Percentiles rank a stretch among this genome's conserved stretches.
phyloP scores from a whole-genome alignment of 495 filamentous ascomycete genomes.

The Penicillium goetzii region DNA sequence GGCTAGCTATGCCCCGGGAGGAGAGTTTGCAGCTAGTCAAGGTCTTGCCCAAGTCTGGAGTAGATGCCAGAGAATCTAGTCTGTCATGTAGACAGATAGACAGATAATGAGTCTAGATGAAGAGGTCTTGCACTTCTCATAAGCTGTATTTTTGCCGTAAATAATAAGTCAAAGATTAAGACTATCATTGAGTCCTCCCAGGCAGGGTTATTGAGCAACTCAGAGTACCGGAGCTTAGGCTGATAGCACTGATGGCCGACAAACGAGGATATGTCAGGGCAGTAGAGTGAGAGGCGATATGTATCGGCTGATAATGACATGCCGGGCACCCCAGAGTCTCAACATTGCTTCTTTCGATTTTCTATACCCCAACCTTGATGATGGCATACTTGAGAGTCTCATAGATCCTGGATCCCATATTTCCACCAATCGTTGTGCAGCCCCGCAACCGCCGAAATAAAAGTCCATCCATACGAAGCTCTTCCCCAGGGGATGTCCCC shows the following conservation, averaged over 20 bases:
- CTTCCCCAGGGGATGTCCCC: slow-evolving; percentile 11
- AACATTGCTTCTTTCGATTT: background rate
- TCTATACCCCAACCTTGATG: background rate
- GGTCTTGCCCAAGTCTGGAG: background rate
- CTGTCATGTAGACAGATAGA: background rate
- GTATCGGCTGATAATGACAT: background rate
- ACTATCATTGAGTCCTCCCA: background rate
- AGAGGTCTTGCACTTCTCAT: no score
- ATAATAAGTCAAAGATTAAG: background rate
- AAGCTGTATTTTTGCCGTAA: no score
- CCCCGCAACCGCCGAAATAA: slow-evolving; percentile 16
- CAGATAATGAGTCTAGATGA: no score
- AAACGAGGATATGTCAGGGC: background rate
- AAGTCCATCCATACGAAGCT: slow-evolving; percentile 23
- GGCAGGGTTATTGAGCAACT: background rate
- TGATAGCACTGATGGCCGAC: background rate
- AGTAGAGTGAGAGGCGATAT: background rate
- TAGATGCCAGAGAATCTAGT: background rate
- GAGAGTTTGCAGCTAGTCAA: background rate
- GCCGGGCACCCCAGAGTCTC: background rate
- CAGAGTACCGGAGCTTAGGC: background rate
- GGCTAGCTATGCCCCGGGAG: background rate
- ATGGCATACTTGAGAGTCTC: background rate
- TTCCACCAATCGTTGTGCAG: slow-evolving; percentile 18
- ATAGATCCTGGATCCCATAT: background rate